These are phyloP conservation scores for Avena eriantha DNA, from an alignment of 176 grass and related monocot species.

Conservation along the genomic window DNA sequence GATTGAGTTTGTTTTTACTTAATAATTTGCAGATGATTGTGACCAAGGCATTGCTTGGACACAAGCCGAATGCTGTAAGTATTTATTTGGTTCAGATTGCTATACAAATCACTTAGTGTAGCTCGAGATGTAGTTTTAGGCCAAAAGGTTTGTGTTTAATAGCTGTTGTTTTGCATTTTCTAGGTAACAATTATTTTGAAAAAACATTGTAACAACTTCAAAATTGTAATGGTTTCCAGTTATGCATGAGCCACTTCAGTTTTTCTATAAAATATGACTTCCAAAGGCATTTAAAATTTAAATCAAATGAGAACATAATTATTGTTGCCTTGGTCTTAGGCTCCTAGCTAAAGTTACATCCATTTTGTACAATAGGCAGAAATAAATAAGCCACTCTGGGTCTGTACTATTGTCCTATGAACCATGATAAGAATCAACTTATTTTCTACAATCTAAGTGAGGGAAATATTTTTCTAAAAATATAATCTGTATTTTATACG, in stretches of 20 bases:
- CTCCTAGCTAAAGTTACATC: slow-evolving; percentile 27
- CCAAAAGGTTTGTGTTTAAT: slow-evolving; percentile 28
- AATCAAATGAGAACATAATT: slow-evolving; percentile 6
- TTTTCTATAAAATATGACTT: slow-evolving; percentile 13
- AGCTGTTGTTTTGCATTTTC: slow-evolving; percentile 11
- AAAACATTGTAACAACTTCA: neutral
- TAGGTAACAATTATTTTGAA: neutral
- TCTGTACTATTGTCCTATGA: neutral
- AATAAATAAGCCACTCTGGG: slow-evolving; percentile 17
- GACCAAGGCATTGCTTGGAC: slow-evolving; percentile 49
- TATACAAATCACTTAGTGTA: slow-evolving; percentile 24
- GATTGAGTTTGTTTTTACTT: slow-evolving; percentile 14
- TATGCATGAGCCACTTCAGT: neutral
- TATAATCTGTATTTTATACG: slow-evolving; percentile 20
- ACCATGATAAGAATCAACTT: neutral
- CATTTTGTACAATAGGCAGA: neutral
- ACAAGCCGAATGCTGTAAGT: slow-evolving; percentile 54
- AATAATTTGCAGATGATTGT: slow-evolving; percentile 56
- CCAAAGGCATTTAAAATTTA: neutral
- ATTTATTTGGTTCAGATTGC: neutral
- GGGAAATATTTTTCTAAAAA: slow-evolving; percentile 32
- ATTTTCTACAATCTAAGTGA: slow-evolving; percentile 8
- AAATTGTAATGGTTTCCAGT: neutral
- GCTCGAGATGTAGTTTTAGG: slow-evolving; percentile 4
- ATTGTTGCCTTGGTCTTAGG: neutral